A percentile compares a stretch with the other conserved stretches of the same genome.
Conservation (phyloP, 306 rosid genomes). For the Neltuma alba region DNA sequence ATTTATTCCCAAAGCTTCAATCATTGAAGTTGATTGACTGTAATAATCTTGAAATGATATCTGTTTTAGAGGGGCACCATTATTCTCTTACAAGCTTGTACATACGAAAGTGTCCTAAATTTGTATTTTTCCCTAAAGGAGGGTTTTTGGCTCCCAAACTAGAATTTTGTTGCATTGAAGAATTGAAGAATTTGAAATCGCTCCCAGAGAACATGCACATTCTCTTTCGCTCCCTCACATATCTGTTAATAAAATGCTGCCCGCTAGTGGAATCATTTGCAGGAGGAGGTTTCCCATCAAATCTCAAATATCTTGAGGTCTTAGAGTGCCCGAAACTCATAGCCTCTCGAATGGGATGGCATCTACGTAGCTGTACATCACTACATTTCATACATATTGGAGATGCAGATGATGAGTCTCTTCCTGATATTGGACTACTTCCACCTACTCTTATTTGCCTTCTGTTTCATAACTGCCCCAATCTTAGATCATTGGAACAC, state of each 20-base stretch:
- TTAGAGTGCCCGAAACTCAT: background rate
- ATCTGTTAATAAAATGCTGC: background rate
- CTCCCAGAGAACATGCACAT: background rate
- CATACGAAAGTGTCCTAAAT: background rate
- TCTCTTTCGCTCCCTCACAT: background rate
- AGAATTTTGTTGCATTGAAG: background rate
- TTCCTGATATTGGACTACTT: conserved; percentile 7
- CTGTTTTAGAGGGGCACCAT: background rate
- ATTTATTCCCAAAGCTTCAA: conserved; percentile 12
- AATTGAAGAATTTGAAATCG: background rate
- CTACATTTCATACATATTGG: background rate
- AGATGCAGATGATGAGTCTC: background rate
- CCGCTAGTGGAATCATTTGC: conserved; percentile 11
- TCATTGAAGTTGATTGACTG: background rate
- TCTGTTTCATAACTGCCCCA: background rate
- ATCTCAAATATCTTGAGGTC: background rate
- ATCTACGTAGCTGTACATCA: background rate
- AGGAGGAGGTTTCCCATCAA: background rate
- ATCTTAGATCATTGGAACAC: background rate
- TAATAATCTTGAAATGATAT: background rate
- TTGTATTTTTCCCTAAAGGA: background rate
- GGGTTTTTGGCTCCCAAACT: background rate
- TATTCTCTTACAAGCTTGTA: background rate
- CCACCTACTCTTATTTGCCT: background rate
- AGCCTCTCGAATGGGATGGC: conserved; percentile 10